Evolutionary conservation across 441 rosid species (phyloP), one percentile per base, ranked within the genome.

Genomic region (Pelargonium fulgidum): DNA sequence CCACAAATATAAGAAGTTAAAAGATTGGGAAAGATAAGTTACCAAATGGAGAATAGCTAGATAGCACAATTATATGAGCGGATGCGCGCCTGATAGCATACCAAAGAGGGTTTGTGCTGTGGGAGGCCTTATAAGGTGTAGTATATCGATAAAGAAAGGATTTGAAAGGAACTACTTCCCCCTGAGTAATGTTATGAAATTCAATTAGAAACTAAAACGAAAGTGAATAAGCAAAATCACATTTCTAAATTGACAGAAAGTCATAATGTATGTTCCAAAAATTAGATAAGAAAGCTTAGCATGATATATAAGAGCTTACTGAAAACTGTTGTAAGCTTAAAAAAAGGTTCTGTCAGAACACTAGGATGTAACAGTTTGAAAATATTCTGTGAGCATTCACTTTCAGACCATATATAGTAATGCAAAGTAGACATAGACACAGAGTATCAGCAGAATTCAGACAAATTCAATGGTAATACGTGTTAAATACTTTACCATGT

Each of bases 31-130:
- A 68, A 29, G 59, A 68, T 54, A 70, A 73, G 11, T 80, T 86
- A 88, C 91, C 93, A 75, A 83, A 88, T 48, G 93, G 82, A 74
- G 93, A 88, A 81, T 88, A 88, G 85, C 91, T 86, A 48, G 91
- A 88, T 76, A 88, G 82, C 77, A 82, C 89, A 61, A 88, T 85
- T 72, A 86, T 80, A 74, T 88, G 91, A 41, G 91, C 89, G 0
- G 93, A 88, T 24, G 88, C 91, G 36, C 89, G 88, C 74, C 84
- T 85, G 76, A 88, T 59, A 26, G 93, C 84, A 78, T 88, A 86
- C 86, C 85, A 88, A 47, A 88, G 85, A 69, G 91, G 88, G 73
- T 45, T 82, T 73, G 77, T 85, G 73, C 91, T 88, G 69, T 82
- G 73, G n/a, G 89, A 83, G 63, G 89, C 88, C 79, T 80, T 72